phyloP scores from a whole-genome alignment of 2,329 filamentous ascomycete species.

The Neoscytalidium dimidiatum region DNA sequence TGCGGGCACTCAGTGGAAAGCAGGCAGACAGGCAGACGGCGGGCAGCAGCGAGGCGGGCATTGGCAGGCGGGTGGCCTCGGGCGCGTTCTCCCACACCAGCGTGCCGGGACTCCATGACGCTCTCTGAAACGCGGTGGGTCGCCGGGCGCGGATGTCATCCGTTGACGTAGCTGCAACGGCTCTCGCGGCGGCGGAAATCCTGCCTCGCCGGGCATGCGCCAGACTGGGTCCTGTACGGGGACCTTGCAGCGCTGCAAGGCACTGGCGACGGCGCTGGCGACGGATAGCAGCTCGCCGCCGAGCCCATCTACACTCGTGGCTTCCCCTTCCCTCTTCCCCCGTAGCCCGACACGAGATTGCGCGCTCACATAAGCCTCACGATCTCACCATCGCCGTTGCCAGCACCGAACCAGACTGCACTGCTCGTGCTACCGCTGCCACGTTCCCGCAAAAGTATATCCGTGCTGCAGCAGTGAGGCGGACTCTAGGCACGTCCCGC shows the following conservation, averaged over 20 bases:
- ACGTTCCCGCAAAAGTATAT: conserved; percentile 1
- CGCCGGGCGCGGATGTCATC: conserved; percentile 6
- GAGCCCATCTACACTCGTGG: too few relatives aligned
- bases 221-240: neutral
- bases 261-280: conserved; percentile 3
- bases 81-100: conserved; percentile 1
- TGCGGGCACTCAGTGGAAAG: too few relatives aligned
- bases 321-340: too few relatives aligned
- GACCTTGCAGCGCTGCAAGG: conserved; percentile 15
- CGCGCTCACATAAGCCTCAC: conserved; percentile 14
- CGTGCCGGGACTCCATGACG: conserved; percentile 2
- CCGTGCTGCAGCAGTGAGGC: conserved; percentile 10
- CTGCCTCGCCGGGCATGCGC: neutral
- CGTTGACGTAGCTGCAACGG: conserved; percentile 4
- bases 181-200: neutral
- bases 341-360: neutral
- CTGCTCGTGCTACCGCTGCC: conserved; percentile 9
- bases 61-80: too few relatives aligned
- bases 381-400: conserved; percentile 11
- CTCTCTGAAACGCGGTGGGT: conserved; percentile 1
- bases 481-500: too few relatives aligned
- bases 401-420: neutral
- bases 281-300: neutral
- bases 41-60: too few relatives aligned
- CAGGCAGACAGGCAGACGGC: too few relatives aligned